Evolutionary conservation across 2,329 filamentous ascomycete genomes (phyloP), one percentile per base, ranked within the genome.

Genomic region (Aspergillus jensenii): DNA sequence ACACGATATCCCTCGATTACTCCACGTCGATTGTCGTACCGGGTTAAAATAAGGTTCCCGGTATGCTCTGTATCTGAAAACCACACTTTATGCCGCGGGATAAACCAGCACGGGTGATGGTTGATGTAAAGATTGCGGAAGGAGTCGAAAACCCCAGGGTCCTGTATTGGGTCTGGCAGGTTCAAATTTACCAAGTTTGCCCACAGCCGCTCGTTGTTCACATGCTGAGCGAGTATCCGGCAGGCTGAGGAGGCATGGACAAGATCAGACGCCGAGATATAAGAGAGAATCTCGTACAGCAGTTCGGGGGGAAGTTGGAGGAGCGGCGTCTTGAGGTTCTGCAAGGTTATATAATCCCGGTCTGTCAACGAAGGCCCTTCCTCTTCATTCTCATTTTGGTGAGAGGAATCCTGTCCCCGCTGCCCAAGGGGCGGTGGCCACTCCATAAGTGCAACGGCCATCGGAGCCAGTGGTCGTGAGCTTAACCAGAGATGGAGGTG

Each of bases 101-200:
- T 79, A 68, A 96, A 96, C 93, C 93, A 97, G 66, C 88, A 86
- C 0, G 89, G 88, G 62, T 95, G 84, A 70, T 95, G 90, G 19
- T 87, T 82, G 43, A 82, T 78, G 71, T 90, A 96, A 2, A 96
- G 83, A 25, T 89, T 82, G 57, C 84, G 85, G 74, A 87, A 96
- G 23, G 81, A 87, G 2, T 76, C 65, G 67, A 83, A 87, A 6
- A 88, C 87, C 6, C 80, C 81, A 0, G 87, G 79, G 1, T 81
- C 79, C 1, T 75, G 73, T 27, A 92, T 75, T 17, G 72, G 68
- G 35, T 83, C 76, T 0, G 88, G 88, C 0, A 95, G 77, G 61
- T 90, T 86, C 6, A 81, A 74, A 67, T 91, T 87, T 12, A 96
- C 84, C 17, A 89, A 80, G 1, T 78, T 75, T 44, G 87, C 83